Evolutionary conservation across 140 eudicot genomes (phyloP), one percentile per base, ranked within the genome.

Genomic region (Senecio squalidus): DNA sequence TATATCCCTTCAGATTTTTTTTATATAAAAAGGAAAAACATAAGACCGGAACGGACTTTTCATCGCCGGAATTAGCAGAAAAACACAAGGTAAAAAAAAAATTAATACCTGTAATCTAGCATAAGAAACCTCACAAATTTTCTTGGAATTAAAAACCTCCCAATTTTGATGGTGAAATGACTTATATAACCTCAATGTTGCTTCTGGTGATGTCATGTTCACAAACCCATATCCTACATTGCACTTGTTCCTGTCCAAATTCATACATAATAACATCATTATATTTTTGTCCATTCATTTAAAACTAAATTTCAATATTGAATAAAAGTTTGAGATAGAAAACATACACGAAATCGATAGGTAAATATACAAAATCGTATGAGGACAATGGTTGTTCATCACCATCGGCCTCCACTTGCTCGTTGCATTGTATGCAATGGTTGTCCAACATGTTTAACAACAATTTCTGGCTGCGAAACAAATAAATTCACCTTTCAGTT

Each of bases 151-250:
- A 74, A 86, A 91, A 61, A 86, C 98, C 68, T 91, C 94, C 98
- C 98, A 91, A 43, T 78, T 84, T 54, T 79, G 91, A 58, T 47
- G 84, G 68, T 91, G 88, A 57, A 84, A 81, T 0, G 90, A 76
- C 70, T 88, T 88, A 59, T 88, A 79, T 36, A 91, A 76, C 43
- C 98, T 86, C 82, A 78, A 60, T 23, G 98, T 76, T 1, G 92
- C 96, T 67, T 83, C 77, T 0, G 98, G 86, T 0, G 94, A 71
- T 1, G 98, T 91, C 98, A 91, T 83, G 84, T 91, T 89, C 79
- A 89, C 97, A 34, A 89, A 89, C 45, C 95, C 97, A 71, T 89
- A 89, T 67, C 97, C 97, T 55, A 89, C 95, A 38, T 89, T 89
- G 79, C 97, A 89, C 61, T 89, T 89, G 81, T 89, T 89, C 62